phyloP scores from a whole-genome alignment of 2,329 filamentous ascomycete genomes.

The Fonsecaea pugnacius region DNA sequence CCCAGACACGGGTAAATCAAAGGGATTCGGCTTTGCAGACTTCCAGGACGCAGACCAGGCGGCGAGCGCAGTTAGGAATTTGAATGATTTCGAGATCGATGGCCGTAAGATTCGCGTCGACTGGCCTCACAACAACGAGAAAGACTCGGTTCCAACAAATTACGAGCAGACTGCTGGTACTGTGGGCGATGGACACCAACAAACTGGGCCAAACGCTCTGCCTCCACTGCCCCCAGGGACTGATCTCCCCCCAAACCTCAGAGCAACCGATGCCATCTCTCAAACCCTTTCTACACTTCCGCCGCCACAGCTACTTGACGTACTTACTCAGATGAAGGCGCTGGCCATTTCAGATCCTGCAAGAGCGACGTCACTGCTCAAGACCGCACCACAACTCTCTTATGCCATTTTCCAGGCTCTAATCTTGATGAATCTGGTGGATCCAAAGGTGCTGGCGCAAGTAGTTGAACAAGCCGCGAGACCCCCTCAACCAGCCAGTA shows the following conservation, averaged over 20 bases:
- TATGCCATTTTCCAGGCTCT: conserved; percentile 96
- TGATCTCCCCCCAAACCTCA: conserved; percentile 80
- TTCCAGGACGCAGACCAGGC: conserved; percentile 92
- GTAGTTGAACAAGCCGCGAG: conserved; percentile 68
- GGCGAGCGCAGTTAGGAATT: conserved; percentile 88
- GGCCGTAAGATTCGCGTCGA: conserved; percentile 92
- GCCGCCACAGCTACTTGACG: conserved; percentile 86
- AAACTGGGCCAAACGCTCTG: conserved; percentile 50
- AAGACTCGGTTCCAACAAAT: conserved; percentile 63
- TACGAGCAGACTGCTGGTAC: conserved; percentile 50
- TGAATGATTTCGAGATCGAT: conserved; percentile 95
- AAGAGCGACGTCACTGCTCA: conserved; percentile 82
- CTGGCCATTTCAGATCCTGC: conserved; percentile 80
- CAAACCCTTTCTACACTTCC: conserved; percentile 85
- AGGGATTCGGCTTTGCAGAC: conserved; percentile 96
- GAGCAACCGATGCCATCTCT: conserved; percentile 87
- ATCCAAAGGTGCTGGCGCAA: conserved; percentile 77
- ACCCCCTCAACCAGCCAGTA: conserved; percentile 35
- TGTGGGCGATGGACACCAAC: conserved; percentile 42
- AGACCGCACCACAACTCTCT: conserved; percentile 86
- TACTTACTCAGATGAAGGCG: conserved; percentile 91
- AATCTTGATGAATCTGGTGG: conserved; percentile 88
- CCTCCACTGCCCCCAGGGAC: conserved; percentile 83
- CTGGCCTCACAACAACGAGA: conserved; percentile 89
- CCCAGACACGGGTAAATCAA: conserved; percentile 89